phyloP scores from a whole-genome alignment of 1,139 yeast species.

The Candida neerlandica region DNA sequence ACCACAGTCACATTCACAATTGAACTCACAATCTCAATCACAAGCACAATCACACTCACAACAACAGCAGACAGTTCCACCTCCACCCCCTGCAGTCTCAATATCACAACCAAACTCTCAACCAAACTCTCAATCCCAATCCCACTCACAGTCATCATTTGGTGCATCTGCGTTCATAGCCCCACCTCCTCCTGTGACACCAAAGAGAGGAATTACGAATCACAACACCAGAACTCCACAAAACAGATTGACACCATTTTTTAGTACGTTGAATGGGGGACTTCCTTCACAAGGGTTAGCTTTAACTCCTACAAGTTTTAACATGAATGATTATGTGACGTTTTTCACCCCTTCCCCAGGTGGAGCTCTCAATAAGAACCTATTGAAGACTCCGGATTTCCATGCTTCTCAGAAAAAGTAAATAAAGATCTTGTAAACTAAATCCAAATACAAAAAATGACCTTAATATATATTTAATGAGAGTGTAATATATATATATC shows the following conservation, averaged over 20 bases:
- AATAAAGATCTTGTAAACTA: neutral
- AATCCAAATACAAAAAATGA: neutral
- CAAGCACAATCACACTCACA: constrained; percentile 3
- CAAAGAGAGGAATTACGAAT: constrained; percentile 30
- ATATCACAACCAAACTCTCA: constrained; percentile 2
- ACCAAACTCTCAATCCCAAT: constrained; percentile 3
- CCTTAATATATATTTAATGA: neutral
- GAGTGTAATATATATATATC: neutral
- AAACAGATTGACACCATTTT: constrained; percentile 46
- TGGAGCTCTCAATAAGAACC: constrained; percentile 31
- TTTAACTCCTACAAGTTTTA: constrained; percentile 70
- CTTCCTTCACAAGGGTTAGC: constrained; percentile 49
- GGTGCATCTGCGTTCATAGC: constrained; percentile 32
- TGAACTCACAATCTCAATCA: constrained; percentile 20
- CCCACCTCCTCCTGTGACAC: constrained; percentile 51
- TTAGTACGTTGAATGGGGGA: constrained; percentile 28
- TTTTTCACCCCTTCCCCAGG: constrained; percentile 77
- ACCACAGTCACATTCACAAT: constrained; percentile 7
- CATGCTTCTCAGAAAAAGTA: constrained; percentile 22
- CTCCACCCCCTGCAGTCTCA: constrained; percentile 1
- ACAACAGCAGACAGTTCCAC: constrained; percentile 1
- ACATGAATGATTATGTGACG: constrained; percentile 80
- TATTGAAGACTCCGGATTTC: constrained; percentile 48
- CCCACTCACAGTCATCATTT: neutral
- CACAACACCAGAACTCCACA: constrained; percentile 43